These are phyloP conservation scores for Nemophila menziesii DNA, from an alignment of 257 asterid species.

Conservation along the genomic window DNA sequence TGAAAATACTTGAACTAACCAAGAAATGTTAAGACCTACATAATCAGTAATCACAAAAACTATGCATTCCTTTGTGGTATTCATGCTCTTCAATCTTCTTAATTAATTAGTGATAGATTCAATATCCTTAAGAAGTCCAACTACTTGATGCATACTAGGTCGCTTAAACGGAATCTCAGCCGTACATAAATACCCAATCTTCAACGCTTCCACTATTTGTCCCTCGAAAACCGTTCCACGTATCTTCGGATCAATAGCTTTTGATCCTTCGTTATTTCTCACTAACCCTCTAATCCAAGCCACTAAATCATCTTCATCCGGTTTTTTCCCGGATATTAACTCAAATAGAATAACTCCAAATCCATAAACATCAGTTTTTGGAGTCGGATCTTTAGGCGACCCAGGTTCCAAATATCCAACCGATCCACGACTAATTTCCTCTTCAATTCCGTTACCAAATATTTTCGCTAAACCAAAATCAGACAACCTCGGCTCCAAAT, in stretches of 20 bases:
- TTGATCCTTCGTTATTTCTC: constrained; percentile 30
- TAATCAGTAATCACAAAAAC: no score
- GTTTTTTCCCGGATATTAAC: constrained; percentile 66
- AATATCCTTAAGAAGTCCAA: constrained; percentile 80
- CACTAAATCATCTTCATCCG: constrained; percentile 43
- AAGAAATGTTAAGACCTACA: no score
- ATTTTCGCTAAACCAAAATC: constrained; percentile 71
- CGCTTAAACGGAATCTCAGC: constrained; percentile 68
- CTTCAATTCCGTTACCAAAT: constrained; percentile 49
- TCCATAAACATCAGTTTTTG: constrained; percentile 71
- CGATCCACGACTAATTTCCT: constrained; percentile 48
- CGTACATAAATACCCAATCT: constrained; percentile 80
- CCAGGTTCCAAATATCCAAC: constrained; percentile 43
- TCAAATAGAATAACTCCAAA: constrained; percentile 73
- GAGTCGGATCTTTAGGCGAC: constrained; percentile 43
- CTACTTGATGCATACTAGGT: constrained; percentile 85
- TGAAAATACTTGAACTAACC: no score
- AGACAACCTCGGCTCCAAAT: constrained; percentile 62
- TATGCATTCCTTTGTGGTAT: no score
- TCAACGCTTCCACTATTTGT: constrained; percentile 59
- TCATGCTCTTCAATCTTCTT: no score
- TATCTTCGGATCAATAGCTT: constrained; percentile 64
- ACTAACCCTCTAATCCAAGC: constrained; percentile 71
- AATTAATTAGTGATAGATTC: constrained; percentile 33
- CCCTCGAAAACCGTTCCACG: constrained; percentile 49